Base-by-base conservation (phyloP, 2,329 filamentous ascomycete species). In the Nectriaceae sp. region DNA sequence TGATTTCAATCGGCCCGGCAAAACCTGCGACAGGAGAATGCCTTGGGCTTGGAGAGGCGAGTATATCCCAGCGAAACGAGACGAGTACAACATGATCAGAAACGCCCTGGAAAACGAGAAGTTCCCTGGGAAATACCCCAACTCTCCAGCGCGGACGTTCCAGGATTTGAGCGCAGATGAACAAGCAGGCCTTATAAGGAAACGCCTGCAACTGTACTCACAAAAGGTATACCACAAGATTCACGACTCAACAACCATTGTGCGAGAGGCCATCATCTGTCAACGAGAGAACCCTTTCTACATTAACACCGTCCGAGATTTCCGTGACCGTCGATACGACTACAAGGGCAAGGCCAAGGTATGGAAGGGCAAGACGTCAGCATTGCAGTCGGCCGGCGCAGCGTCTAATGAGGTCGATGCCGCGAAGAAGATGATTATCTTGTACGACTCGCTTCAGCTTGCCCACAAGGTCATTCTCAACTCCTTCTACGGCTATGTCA, bases 171-270 rank as follows among this genome's bases (percentile, higher is more conserved):
- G 83, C 16, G 70, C 80, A 2, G 92, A 96, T 49, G 94, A 99
- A 64, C 93, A 96, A 70, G 86, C 92, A 1, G 73, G 64, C 1
- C 76, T 94, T 29, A 78, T 96, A 42, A 88, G 90, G 59, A 99
- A 97, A 65, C 85, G 94, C 26, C 75, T 99, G 40, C 90, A 93
- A 56, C 80, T 91, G 26, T 99, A 96, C 74, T 95, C 90, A 64
- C 96, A 97, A 69, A 99, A 99, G 72, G 96, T 99, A 55, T 99
- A 99, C 66, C 94, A 99, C 78, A 99, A 97, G 70, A 97, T 99
- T 50, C 92, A 96, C 69, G 94, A 97, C 53, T 88, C 89, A 11
- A 96, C 87, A 42, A 97, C 90, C 0, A 94, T 95, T 49, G 87
- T 94, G 53, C 85, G 92, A 45, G 94, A 99, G 69, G 94, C 95